Conservation (phyloP, 2,329 filamentous ascomycete species). For the Colletotrichum caudatum region DNA sequence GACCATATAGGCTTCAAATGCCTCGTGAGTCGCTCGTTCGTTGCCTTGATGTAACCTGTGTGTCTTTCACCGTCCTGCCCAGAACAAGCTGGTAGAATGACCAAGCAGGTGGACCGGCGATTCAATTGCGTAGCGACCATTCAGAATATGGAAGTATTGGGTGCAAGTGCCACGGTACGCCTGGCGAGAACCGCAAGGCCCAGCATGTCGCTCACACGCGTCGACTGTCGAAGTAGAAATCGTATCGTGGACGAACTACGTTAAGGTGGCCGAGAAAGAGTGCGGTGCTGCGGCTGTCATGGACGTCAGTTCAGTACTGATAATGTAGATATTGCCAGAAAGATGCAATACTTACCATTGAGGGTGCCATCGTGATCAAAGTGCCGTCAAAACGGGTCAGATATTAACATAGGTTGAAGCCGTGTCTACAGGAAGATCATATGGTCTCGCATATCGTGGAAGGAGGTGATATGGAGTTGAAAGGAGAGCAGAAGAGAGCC, state of each 20-base stretch:
- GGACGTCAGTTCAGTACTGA: not conserved
- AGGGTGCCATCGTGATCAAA: not conserved
- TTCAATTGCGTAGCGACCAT: not conserved
- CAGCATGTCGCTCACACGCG: not conserved
- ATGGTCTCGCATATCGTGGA: not conserved
- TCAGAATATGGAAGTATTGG: not conserved
- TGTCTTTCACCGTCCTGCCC: conserved; percentile 53
- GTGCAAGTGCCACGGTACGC: not conserved
- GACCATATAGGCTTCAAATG: conserved; percentile 9
- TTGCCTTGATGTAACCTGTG: conserved; percentile 25
- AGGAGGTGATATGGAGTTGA: not conserved
- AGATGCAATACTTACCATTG: not conserved
- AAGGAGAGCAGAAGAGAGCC: not conserved
- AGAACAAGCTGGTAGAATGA: conserved; percentile 46
- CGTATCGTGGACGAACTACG: not conserved
- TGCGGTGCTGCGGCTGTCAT: not conserved
- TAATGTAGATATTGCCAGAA: not conserved
- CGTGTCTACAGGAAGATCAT: not conserved
- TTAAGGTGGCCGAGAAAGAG: not conserved
- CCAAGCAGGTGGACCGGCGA: not conserved
- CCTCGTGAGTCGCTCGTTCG: conserved; percentile 21
- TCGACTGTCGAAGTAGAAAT: not conserved
- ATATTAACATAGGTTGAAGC: not conserved
- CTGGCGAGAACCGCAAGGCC: not conserved
- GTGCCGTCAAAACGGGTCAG: not conserved